These are phyloP conservation scores for Solanum bukasovii DNA, from an alignment of 257 asterid genomes.

Conservation along the genomic window DNA sequence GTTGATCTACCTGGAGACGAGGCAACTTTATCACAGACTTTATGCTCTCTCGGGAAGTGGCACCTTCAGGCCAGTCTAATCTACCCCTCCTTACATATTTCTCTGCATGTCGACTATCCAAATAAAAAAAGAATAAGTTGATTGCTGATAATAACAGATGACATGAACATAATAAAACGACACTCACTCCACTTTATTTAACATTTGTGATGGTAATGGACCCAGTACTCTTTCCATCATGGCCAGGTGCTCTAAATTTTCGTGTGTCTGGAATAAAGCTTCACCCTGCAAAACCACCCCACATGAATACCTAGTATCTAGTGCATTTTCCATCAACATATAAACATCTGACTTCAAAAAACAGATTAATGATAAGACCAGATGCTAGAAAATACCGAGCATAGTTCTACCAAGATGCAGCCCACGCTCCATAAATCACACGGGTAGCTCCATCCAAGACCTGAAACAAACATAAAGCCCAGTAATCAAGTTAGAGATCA, in stretches of 20 bases:
- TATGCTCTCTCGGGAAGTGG: conserved; percentile 41
- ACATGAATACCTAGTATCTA: not conserved
- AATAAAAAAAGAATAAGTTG: not conserved
- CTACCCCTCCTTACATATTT: conserved; percentile 41
- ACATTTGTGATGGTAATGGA: conserved; percentile 31
- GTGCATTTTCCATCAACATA: not conserved
- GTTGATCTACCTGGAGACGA: conserved; percentile 32
- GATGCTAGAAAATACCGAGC: conserved; percentile 27
- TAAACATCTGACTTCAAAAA: not conserved
- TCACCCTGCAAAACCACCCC: conserved; percentile 30
- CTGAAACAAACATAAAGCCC: conserved; percentile 6
- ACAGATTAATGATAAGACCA: not conserved
- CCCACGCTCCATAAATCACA: conserved; percentile 53
- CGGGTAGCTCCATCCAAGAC: conserved; percentile 47
- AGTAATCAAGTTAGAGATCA: conserved; percentile 1
- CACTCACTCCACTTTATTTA: conserved; percentile 41
- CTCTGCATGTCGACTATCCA: conserved; percentile 36
- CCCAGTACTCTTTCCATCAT: conserved; percentile 53
- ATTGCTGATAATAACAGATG: not conserved
- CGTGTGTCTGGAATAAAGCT: conserved; percentile 49
- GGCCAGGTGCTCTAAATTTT: conserved; percentile 42
- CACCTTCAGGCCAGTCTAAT: conserved; percentile 50
- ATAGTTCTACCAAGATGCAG: conserved; percentile 40
- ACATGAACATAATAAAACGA: not conserved
- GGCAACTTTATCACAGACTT: conserved; percentile 35